phyloP scores from a whole-genome alignment of 441 rosid species.

The Erysimum cheiri region DNA sequence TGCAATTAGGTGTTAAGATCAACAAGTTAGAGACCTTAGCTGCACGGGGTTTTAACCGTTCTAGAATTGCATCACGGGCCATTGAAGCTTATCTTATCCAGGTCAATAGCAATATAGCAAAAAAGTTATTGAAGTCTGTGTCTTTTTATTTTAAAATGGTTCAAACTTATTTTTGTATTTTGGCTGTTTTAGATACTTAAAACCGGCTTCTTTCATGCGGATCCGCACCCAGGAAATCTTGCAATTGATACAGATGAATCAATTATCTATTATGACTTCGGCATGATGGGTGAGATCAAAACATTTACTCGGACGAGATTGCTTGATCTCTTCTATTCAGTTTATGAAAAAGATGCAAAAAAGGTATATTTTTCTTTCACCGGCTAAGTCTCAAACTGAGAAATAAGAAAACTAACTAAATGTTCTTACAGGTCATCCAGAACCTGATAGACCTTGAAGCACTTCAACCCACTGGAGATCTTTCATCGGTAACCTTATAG shows the following conservation, averaged over 20 bases:
- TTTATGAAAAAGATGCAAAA: constrained; percentile 93
- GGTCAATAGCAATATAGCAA: constrained; percentile 48
- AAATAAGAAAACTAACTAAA: constrained; percentile 35
- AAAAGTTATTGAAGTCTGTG: neutral
- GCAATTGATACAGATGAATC: constrained; percentile 83
- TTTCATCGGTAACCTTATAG: constrained; percentile 66
- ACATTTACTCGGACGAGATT: constrained; percentile 82
- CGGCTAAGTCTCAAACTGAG: constrained; percentile 32
- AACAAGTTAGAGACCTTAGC: constrained; percentile 62
- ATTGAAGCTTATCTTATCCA: constrained; percentile 94
- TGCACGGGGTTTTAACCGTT: constrained; percentile 65
- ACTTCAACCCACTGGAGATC: constrained; percentile 93
- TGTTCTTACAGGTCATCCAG: constrained; percentile 70
- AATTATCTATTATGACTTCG: constrained; percentile 90
- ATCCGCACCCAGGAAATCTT: constrained; percentile 98
- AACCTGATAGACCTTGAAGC: constrained; percentile 89
- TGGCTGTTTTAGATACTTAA: constrained; percentile 67
- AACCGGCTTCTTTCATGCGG: constrained; percentile 98
- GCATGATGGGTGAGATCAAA: constrained; percentile 99
- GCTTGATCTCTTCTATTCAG: constrained; percentile 87
- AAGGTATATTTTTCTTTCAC: constrained; percentile 54
- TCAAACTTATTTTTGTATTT: constrained; percentile 29
- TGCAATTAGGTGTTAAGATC: constrained; percentile 78
- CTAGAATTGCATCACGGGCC: constrained; percentile 88
- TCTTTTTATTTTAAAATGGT: constrained; percentile 2